These are phyloP conservation scores for Pyrenophora teres DNA, from an alignment of 2,329 filamentous ascomycete species.

Conservation along the genomic window DNA sequence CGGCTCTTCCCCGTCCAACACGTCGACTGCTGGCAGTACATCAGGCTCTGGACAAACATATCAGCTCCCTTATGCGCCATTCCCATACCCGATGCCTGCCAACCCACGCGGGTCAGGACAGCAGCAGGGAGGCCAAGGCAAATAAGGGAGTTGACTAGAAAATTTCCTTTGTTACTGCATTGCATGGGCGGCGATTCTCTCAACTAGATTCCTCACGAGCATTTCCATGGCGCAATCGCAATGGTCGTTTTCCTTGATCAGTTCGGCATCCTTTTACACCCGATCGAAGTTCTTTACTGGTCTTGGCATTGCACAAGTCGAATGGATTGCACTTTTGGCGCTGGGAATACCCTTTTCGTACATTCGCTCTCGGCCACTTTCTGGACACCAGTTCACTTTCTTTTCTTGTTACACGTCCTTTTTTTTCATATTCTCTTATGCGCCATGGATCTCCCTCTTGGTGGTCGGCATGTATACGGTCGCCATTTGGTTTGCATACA, in stretches of 20 bases:
- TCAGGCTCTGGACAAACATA: slow-evolving; percentile 37
- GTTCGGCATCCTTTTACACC: background rate
- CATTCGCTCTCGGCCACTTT: background rate
- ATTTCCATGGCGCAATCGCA: background rate
- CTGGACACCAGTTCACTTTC: background rate
- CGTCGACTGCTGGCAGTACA: slow-evolving; percentile 36
- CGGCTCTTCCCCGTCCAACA: slow-evolving; percentile 38
- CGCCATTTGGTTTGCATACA: slow-evolving; percentile 6
- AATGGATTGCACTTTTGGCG: slow-evolving; percentile 15
- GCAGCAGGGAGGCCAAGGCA: slow-evolving; percentile 25
- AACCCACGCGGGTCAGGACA: slow-evolving; percentile 27
- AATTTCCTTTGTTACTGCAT: background rate
- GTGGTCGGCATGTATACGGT: slow-evolving; percentile 3
- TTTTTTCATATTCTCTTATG: background rate
- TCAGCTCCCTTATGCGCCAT: slow-evolving; percentile 45
- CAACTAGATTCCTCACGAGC: background rate
- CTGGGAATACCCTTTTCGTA: slow-evolving; percentile 14
- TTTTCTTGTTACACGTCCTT: background rate
- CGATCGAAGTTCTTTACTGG: background rate
- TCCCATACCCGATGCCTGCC: slow-evolving; percentile 45
- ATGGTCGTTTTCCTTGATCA: background rate
- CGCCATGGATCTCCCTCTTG: background rate
- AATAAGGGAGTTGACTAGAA: slow-evolving; percentile 17
- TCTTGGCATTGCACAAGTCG: slow-evolving; percentile 4
- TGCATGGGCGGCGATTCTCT: background rate